Conservation (phyloP, 768 basidiomycete species). For the Strobilomyces confusus region DNA sequence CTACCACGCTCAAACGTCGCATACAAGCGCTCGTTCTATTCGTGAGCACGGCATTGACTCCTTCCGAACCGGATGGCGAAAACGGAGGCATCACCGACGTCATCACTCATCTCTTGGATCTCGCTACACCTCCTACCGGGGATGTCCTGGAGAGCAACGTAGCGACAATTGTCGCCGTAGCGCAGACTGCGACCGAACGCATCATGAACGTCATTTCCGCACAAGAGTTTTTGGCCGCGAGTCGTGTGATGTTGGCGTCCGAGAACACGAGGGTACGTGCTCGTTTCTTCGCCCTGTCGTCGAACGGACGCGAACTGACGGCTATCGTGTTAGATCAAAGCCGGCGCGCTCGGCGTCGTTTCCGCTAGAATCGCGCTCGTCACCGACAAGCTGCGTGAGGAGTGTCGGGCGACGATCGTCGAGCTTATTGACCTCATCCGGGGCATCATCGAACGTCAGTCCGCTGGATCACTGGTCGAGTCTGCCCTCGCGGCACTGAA, state of each 20-base stretch:
- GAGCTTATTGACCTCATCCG: conserved; percentile 51
- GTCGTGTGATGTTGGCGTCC: conserved; percentile 52
- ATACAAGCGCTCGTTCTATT: conserved; percentile 68
- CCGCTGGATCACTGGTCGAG: conserved; percentile 37
- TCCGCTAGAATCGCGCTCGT: conserved; percentile 62
- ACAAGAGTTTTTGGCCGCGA: conserved; percentile 58
- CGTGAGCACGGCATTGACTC: conserved; percentile 49
- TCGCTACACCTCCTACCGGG: conserved; percentile 37
- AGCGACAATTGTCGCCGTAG: conserved; percentile 43
- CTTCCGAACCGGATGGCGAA: conserved; percentile 16
- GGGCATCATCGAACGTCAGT: conserved; percentile 41
- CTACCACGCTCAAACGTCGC: conserved; percentile 48
- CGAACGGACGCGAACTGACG: background rate
- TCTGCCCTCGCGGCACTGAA: conserved; percentile 60
- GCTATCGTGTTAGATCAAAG: conserved; percentile 46
- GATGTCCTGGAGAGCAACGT: conserved; percentile 33
- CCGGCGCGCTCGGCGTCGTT: conserved; percentile 68
- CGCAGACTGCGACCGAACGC: conserved; percentile 49
- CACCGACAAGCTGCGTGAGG: conserved; percentile 49
- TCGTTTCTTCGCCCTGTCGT: background rate
- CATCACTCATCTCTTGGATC: conserved; percentile 45
- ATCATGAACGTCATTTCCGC: conserved; percentile 66
- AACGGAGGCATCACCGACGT: conserved; percentile 38
- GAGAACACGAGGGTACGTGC: conserved; percentile 48
- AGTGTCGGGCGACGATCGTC: conserved; percentile 45